A percentile compares a stretch with the other conserved stretches of the same genome.
phyloP scores from a whole-genome alignment of 495 filamentous ascomycete genomes.

The Annulohypoxylon nitens region DNA sequence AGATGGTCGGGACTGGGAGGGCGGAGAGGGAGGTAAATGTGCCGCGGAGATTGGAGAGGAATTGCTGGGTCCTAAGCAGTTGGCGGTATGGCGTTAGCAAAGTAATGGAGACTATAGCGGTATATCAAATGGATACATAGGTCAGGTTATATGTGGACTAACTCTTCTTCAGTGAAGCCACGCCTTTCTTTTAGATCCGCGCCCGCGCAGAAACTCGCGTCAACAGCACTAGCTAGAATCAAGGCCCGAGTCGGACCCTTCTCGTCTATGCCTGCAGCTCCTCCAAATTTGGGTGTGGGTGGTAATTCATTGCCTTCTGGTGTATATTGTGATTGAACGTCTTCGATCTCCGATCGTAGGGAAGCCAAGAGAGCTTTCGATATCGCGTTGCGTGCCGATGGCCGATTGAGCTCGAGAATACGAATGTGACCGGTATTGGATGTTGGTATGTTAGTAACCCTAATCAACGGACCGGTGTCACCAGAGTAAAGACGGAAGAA shows the following conservation, averaged over 20 bases:
- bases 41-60: conserved; percentile 78
- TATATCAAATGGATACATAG: neutral
- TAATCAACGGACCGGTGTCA: conserved; percentile 69
- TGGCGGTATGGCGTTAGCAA: conserved; percentile 15
- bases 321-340: conserved; percentile 74
- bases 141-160: conserved; percentile 26
- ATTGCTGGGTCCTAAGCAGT: conserved; percentile 72
- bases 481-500: conserved; percentile 52
- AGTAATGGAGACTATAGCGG: neutral
- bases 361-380: conserved; percentile 79
- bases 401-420: conserved; percentile 87
- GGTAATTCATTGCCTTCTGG: conserved; percentile 63
- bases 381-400: conserved; percentile 88
- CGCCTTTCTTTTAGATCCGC: conserved; percentile 92
- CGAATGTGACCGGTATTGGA: conserved; percentile 87
- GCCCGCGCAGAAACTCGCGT: conserved; percentile 90
- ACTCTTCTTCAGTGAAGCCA: conserved; percentile 78
- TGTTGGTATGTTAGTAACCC: conserved; percentile 77
- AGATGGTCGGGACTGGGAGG: conserved; percentile 90
- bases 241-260: conserved; percentile 77
- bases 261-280: conserved; percentile 54
- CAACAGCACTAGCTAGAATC: conserved; percentile 81
- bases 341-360: conserved; percentile 75
- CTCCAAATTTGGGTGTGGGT: conserved; percentile 53
- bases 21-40: conserved; percentile 75